phyloP scores from a whole-genome alignment of 129 eudicot species.

The Calendula officinalis region DNA sequence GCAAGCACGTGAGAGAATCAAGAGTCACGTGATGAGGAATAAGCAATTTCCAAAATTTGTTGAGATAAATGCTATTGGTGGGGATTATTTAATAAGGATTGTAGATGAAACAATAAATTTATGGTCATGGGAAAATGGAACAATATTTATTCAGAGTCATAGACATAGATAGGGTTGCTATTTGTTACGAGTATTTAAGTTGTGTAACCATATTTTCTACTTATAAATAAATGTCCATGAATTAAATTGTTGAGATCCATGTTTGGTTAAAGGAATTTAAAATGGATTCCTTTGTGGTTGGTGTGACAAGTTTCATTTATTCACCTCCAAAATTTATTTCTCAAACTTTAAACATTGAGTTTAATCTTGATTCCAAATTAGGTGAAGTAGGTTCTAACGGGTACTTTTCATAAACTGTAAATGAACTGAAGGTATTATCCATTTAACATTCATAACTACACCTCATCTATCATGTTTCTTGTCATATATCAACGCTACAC shows the following conservation, averaged over 20 bases:
- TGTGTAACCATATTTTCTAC: background rate
- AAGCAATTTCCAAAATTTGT: constrained; percentile 30
- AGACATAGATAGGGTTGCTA: constrained; percentile 14
- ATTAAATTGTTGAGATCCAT: constrained; percentile 17
- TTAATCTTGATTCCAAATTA: constrained; percentile 19
- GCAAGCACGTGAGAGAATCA: constrained; percentile 27
- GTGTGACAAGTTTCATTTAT: constrained; percentile 21
- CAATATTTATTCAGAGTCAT: constrained; percentile 20
- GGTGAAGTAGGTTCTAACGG: constrained; percentile 19
- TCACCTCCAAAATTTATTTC: constrained; percentile 9
- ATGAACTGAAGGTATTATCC: background rate
- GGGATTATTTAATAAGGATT: constrained; percentile 27
- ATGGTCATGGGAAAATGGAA: constrained; percentile 31
- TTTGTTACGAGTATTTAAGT: constrained; percentile 25
- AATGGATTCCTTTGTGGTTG: constrained; percentile 22
- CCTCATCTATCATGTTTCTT: too few relatives aligned
- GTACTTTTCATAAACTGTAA: constrained; percentile 2
- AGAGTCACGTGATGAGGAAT: constrained; percentile 33
- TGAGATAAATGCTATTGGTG: constrained; percentile 28
- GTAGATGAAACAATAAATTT: constrained; percentile 26
- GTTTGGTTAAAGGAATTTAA: constrained; percentile 23
- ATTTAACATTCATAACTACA: background rate
- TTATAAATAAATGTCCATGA: background rate
- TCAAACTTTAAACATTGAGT: constrained; percentile 1
- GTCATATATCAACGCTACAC: too few relatives aligned